A percentile compares a stretch with the other conserved stretches of the same genome.
These are phyloP conservation scores for Ilyonectria robusta DNA, from an alignment of 2,329 filamentous ascomycete species.

Conservation along the genomic window DNA sequence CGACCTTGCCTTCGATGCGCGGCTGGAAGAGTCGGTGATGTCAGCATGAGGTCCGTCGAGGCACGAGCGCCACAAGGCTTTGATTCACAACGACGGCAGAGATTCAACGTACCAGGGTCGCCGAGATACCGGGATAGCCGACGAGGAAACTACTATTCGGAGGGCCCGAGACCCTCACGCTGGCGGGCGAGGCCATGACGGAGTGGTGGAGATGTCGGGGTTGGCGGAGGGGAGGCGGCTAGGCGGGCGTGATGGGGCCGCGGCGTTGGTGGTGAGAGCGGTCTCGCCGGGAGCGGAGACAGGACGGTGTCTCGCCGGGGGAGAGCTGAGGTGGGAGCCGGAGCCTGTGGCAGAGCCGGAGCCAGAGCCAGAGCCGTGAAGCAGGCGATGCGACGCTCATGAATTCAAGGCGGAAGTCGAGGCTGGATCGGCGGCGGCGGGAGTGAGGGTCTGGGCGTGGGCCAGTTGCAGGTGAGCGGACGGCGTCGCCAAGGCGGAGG, in stretches of 20 bases:
- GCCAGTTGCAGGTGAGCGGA: conserved; percentile 31
- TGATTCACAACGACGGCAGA: conserved; percentile 33
- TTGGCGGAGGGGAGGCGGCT: conserved; percentile 27
- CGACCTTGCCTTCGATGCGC: conserved; percentile 97
- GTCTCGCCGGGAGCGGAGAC: conserved; percentile 37
- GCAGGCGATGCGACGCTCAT: conserved; percentile 44
- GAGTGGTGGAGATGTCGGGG: conserved; percentile 31
- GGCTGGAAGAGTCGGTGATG: conserved; percentile 69
- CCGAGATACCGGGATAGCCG: conserved; percentile 97
- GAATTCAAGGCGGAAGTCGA: conserved; percentile 35
- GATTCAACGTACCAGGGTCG: conserved; percentile 83
- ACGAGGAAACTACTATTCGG: conserved; percentile 98
- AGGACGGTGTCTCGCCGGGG: background rate
- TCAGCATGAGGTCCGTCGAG: conserved; percentile 36
- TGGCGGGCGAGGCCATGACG: conserved; percentile 52
- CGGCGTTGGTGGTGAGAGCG: conserved; percentile 31
- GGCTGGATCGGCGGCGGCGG: conserved; percentile 23
- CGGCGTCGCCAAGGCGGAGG: conserved; percentile 42
- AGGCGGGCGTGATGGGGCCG: conserved; percentile 30
- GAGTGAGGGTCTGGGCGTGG: conserved; percentile 12
- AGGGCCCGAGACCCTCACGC: conserved; percentile 94
- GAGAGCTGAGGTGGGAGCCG: conserved; percentile 31
- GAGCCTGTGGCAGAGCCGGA: conserved; percentile 25
- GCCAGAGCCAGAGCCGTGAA: conserved; percentile 35
- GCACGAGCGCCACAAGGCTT: conserved; percentile 19